These are phyloP conservation scores for Cladorrhinum sp. DNA, from an alignment of 2,329 filamentous ascomycete genomes.

Conservation along the genomic window DNA sequence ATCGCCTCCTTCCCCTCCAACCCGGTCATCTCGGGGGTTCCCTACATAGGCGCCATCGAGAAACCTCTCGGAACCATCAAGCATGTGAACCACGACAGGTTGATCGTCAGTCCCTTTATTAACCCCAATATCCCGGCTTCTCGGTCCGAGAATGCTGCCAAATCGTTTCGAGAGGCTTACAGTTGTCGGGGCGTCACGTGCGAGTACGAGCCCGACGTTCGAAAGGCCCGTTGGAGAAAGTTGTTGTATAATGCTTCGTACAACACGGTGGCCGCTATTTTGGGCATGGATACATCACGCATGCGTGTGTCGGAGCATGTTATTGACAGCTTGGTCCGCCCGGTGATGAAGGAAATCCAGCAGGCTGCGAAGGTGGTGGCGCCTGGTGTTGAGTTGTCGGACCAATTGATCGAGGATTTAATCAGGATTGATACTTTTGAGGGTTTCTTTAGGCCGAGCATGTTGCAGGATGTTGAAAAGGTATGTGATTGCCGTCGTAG, in stretches of 20 bases:
- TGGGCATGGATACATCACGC: slow-evolving; percentile 47
- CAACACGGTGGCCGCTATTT: slow-evolving; percentile 51
- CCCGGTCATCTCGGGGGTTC: slow-evolving; percentile 51
- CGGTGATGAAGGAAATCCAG: slow-evolving; percentile 51
- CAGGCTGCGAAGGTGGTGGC: slow-evolving; percentile 40
- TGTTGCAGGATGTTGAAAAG: slow-evolving; percentile 51
- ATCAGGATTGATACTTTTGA: slow-evolving; percentile 48
- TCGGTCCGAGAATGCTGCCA: slow-evolving; percentile 28
- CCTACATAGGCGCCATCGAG: slow-evolving; percentile 51
- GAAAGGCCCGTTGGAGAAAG: slow-evolving; percentile 44
- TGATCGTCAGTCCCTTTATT: slow-evolving; percentile 49
- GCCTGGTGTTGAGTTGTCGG: slow-evolving; percentile 40
- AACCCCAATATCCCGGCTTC: slow-evolving; percentile 35
- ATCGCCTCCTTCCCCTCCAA: slow-evolving; percentile 49
- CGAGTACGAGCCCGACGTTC: slow-evolving; percentile 39
- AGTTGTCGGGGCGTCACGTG: slow-evolving; percentile 40
- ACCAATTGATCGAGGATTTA: slow-evolving; percentile 42
- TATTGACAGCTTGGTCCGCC: slow-evolving; percentile 45
- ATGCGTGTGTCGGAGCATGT: slow-evolving; percentile 44
- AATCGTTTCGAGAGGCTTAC: slow-evolving; percentile 45
- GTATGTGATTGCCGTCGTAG: slow-evolving; percentile 16
- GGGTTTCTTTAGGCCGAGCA: slow-evolving; percentile 50
- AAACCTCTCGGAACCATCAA: slow-evolving; percentile 44
- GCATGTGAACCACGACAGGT: slow-evolving; percentile 50
- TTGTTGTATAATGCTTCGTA: slow-evolving; percentile 47